phyloP scores from a whole-genome alignment of 345 rosid genomes.

The Excoecaria cochinchinensis region DNA sequence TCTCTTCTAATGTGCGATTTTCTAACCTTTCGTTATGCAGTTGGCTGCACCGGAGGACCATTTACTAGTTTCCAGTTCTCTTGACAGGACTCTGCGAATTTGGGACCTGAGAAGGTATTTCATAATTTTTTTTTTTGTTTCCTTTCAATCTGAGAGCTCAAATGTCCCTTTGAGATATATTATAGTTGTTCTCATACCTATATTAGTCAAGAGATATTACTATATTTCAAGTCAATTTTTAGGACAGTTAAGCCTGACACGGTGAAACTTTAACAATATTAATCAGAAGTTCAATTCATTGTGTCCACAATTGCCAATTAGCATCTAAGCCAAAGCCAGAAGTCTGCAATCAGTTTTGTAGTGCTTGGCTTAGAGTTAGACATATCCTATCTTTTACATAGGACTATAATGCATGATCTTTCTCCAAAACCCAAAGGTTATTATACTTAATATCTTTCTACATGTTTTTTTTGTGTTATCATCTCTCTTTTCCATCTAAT shows the following conservation, averaged over 20 bases:
- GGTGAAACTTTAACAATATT: neutral
- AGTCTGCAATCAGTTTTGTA: neutral
- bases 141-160: neutral
- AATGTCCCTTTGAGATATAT: neutral
- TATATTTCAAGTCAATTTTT: neutral
- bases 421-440: neutral
- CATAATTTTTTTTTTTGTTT: neutral
- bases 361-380: neutral
- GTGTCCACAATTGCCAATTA: neutral
- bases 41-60: constrained; percentile 78
- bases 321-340: neutral
- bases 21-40: constrained; percentile 40
- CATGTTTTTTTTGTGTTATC: neutral
- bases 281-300: neutral
- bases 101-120: constrained; percentile 88
- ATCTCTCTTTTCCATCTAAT: constrained; percentile 13
- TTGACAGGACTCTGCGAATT: constrained; percentile 65
- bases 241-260: neutral
- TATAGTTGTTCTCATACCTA: neutral
- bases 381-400: neutral
- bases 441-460: neutral
- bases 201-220: neutral
- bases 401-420: neutral
- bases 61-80: constrained; percentile 90
- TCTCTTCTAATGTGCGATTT: constrained; percentile 6